Evolutionary conservation across 2,329 filamentous ascomycete species (phyloP).

Genomic region (Thermoascus crustaceus): DNA sequence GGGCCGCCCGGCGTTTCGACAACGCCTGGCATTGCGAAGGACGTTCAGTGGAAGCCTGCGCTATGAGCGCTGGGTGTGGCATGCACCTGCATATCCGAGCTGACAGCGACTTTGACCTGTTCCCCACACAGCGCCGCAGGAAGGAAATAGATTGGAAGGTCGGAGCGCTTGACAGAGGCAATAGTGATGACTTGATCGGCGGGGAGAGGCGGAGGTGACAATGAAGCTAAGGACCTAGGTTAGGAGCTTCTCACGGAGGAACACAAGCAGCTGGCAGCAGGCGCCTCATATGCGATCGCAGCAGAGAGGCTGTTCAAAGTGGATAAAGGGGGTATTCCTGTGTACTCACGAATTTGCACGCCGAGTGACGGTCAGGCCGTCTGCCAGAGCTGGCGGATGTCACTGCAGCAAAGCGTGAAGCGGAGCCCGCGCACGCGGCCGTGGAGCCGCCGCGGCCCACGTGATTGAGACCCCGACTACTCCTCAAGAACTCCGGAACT

Average conservation of each 20-base stretch:
- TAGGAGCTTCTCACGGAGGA: too few relatives aligned
- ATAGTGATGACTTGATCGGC: too few relatives aligned
- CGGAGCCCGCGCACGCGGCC: background rate
- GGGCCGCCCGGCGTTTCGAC: conserved; percentile 26
- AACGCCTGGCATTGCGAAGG: conserved; percentile 32
- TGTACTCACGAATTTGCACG: too few relatives aligned
- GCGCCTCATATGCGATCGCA: too few relatives aligned
- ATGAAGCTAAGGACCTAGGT: too few relatives aligned
- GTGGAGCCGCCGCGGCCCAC: background rate
- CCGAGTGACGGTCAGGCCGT: too few relatives aligned
- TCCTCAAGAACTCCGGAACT: too few relatives aligned
- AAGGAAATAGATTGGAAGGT: conserved; percentile 2
- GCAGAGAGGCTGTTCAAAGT: too few relatives aligned
- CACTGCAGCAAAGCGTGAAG: background rate
- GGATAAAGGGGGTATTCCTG: too few relatives aligned
- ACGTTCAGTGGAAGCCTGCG: conserved; percentile 30
- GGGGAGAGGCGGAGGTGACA: too few relatives aligned
- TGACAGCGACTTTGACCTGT: conserved; percentile 3
- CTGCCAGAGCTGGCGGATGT: background rate
- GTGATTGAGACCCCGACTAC: too few relatives aligned
- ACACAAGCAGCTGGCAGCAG: too few relatives aligned
- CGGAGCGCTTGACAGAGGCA: background rate
- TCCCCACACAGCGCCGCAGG: background rate
- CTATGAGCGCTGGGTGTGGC: conserved; percentile 27
- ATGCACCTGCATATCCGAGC: conserved; percentile 32